A percentile compares a stretch with the other conserved stretches of the same genome.
phyloP scores from a whole-genome alignment of 2,329 filamentous ascomycete species.

The Beauveria sp. region DNA sequence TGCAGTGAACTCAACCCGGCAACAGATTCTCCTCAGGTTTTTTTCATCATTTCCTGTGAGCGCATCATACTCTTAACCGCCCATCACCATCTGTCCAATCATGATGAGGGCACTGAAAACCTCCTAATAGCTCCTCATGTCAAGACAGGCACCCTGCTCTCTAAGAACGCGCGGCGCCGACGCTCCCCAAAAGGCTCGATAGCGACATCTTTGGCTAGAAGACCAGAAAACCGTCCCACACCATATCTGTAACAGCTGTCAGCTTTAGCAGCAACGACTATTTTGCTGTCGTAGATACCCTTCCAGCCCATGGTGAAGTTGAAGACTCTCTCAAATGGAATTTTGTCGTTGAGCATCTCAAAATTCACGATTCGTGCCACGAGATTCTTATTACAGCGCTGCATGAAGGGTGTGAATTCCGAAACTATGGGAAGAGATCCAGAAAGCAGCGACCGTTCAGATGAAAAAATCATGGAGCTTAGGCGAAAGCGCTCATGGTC shows the following conservation, averaged over 20 bases:
- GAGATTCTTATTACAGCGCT: slow-evolving; percentile 28
- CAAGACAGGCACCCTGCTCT: too few relatives aligned
- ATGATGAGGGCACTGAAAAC: too few relatives aligned
- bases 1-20: too few relatives aligned
- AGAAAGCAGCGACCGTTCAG: not conserved
- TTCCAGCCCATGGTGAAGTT: slow-evolving; percentile 32
- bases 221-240: slow-evolving; percentile 19
- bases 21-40: too few relatives aligned
- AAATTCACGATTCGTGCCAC: slow-evolving; percentile 27
- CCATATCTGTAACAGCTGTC: slow-evolving; percentile 31
- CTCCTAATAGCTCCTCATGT: too few relatives aligned
- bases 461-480: slow-evolving; percentile 24
- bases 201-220: not conserved
- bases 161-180: too few relatives aligned
- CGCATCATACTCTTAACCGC: too few relatives aligned
- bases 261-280: slow-evolving; percentile 24
- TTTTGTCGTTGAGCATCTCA: slow-evolving; percentile 22
- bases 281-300: slow-evolving; percentile 23
- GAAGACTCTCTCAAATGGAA: slow-evolving; percentile 23
- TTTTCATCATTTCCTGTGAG: too few relatives aligned
- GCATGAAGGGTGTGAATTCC: slow-evolving; percentile 24
- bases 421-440: not conserved
- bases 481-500: slow-evolving; percentile 28
- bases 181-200: too few relatives aligned
- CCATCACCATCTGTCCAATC: too few relatives aligned